Conservation (phyloP, 2,329 filamentous ascomycete genomes). For the Piedraia hortae region DNA sequence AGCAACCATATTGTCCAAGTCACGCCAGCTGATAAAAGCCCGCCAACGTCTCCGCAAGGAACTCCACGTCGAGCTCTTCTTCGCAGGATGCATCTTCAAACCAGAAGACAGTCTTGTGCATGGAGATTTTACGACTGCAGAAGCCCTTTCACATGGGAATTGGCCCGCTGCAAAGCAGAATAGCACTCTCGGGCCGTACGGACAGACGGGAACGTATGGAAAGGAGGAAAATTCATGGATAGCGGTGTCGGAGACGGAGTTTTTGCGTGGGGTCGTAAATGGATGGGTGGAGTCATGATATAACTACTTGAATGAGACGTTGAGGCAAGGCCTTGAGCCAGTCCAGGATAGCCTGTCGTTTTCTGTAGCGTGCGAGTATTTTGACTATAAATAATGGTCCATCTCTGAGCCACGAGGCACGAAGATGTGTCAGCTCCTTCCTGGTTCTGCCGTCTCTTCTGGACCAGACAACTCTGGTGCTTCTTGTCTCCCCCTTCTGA, state of each 20-base stretch:
- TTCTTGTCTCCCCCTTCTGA: too few relatives aligned
- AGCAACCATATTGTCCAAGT: slow-evolving; percentile 15
- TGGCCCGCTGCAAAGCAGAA: slow-evolving; percentile 15
- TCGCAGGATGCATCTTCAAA: slow-evolving; percentile 24
- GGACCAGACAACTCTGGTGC: too few relatives aligned
- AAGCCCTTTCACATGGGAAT: slow-evolving; percentile 14
- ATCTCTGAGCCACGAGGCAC: too few relatives aligned
- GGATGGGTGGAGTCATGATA: slow-evolving; percentile 11
- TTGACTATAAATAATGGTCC: too few relatives aligned
- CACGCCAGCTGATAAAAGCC: slow-evolving; percentile 15
- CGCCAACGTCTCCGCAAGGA: slow-evolving; percentile 14
- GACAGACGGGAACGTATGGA: slow-evolving; percentile 22
- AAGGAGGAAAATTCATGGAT: slow-evolving; percentile 18
- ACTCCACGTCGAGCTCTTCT: slow-evolving; percentile 23
- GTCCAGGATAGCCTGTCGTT: too few relatives aligned
- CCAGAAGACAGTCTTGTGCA: slow-evolving; percentile 19
- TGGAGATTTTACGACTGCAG: slow-evolving; percentile 20
- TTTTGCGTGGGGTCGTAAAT: slow-evolving; percentile 9
- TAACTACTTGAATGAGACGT: background rate
- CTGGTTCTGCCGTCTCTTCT: too few relatives aligned
- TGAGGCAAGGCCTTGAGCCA: too few relatives aligned
- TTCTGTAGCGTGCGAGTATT: too few relatives aligned
- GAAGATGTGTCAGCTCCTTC: too few relatives aligned
- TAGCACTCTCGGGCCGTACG: slow-evolving; percentile 22
- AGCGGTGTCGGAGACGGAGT: slow-evolving; percentile 12